Evolutionary conservation across 495 filamentous ascomycete species (phyloP), one percentile per base, ranked within the genome.

Genomic region (Podospora comata): DNA sequence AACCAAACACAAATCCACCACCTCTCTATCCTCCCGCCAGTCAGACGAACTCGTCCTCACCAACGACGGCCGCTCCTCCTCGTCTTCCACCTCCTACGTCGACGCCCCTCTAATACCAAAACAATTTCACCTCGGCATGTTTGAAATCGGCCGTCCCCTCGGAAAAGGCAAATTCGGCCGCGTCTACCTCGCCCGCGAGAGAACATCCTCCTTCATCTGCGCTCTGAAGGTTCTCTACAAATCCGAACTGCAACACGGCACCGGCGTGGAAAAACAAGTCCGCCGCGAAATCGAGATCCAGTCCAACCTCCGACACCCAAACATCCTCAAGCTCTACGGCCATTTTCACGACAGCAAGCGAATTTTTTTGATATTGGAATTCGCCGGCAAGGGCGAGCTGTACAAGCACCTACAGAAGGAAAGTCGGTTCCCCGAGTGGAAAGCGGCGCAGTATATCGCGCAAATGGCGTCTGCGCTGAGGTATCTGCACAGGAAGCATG

Each of bases 111-210:
- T 75, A n/a, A 65, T 68, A 5, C 73, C 74, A n/a, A 94, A 91
- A 72, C 85, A 93, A 64, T 92, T 95, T 76, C 93, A 97, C 71
- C 89, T 99, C 2, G 93, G 94, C 77, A 98, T 99, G 95, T 99
- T 99, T 74, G 95, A 99, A 74, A 98, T 99, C 72, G 95, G 95
- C 11, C 91, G 94, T 60, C 96, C 95, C 2, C 82, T 99, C 5
- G 95, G 95, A 9, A 99, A 98, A 78, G 95, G 95, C 65, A 99
- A 99, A 78, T 99, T 98, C 75, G 95, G 95, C 4, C 87, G 96
- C 59, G 95, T 99, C 1, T 99, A 99, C 76, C 87, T 99, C 2
- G 95, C 94, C 58, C 92, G 94, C 67, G 95, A 99, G 77, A 87
- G 93, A 32, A 89, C 86, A 58, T 91, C 87, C 23, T 91, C 92